Evolutionary conservation across 2,329 filamentous ascomycete species (phyloP).

Genomic region (Ophiostoma quercus): DNA sequence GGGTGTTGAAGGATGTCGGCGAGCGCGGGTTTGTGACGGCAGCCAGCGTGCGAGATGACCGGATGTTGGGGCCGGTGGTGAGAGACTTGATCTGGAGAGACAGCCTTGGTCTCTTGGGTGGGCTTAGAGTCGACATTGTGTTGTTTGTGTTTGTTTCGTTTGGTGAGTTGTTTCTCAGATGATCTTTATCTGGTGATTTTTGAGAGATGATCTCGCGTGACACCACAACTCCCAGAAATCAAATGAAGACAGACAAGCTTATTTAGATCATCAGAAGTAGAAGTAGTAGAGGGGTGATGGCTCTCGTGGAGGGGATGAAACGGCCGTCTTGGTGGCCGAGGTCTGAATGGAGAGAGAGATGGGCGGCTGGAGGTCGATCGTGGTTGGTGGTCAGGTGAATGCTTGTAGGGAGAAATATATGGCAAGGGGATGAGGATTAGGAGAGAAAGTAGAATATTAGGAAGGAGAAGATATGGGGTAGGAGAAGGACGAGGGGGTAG

Average conservation of each 20-base stretch:
- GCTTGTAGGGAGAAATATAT: neutral
- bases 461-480: neutral
- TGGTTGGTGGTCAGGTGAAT: neutral
- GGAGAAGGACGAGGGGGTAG: neutral
- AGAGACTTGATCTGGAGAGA: conserved; percentile 45
- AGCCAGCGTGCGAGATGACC: conserved; percentile 41
- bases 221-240: neutral
- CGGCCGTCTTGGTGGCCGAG: conserved; percentile 31
- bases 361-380: conserved; percentile 1
- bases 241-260: neutral
- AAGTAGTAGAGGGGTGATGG: neutral
- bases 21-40: conserved; percentile 52
- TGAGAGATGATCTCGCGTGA: neutral
- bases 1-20: conserved; percentile 60
- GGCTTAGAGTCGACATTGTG: conserved; percentile 29
- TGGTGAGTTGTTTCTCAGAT: neutral
- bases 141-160: neutral
- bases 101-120: conserved; percentile 50
- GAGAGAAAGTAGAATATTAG: neutral
- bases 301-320: neutral
- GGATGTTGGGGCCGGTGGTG: conserved; percentile 35
- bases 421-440: neutral
- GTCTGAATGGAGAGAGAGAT: neutral
- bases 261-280: neutral
- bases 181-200: neutral